A percentile compares a stretch with the other conserved stretches of the same genome.
Evolutionary conservation across 331 rosid species (phyloP).

Genomic region (Ulmus americana): DNA sequence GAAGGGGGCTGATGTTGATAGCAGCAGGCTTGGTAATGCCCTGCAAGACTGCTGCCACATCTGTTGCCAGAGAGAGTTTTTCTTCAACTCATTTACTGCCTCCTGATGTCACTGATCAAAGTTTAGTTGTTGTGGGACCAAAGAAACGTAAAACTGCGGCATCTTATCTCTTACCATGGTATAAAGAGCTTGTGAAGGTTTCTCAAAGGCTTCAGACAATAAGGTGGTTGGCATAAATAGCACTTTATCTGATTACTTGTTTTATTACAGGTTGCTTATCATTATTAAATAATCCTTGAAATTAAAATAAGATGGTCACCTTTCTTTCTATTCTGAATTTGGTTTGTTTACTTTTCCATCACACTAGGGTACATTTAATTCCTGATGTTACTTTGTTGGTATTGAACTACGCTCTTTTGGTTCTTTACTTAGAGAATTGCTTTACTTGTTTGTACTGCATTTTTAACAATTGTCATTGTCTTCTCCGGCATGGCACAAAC

Average conservation of each 20-base stretch:
- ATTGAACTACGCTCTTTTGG: background rate
- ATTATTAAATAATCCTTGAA: background rate
- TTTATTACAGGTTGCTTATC: too few relatives aligned
- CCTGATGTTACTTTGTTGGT: background rate
- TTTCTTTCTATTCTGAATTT: background rate
- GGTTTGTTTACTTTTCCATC: background rate
- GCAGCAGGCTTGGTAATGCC: slow-evolving; percentile 39
- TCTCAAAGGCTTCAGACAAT: slow-evolving; percentile 61
- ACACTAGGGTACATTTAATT: background rate
- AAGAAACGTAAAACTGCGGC: slow-evolving; percentile 79
- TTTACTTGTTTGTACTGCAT: background rate
- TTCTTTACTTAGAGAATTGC: slow-evolving; percentile 7
- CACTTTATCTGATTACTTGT: background rate
- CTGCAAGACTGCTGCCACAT: slow-evolving; percentile 35
- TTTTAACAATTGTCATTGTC: slow-evolving; percentile 25
- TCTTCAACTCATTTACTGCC: slow-evolving; percentile 40
- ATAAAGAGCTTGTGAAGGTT: slow-evolving; percentile 53
- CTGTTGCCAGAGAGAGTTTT: slow-evolving; percentile 38
- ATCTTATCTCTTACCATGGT: slow-evolving; percentile 74
- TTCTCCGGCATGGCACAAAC: slow-evolving; percentile 65
- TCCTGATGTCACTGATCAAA: slow-evolving; percentile 40
- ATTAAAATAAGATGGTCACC: background rate
- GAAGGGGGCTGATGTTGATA: slow-evolving; percentile 45
- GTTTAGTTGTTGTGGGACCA: slow-evolving; percentile 43
- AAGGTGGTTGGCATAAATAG: slow-evolving; percentile 47